These are phyloP conservation scores for Heimioporus sp. DNA, from an alignment of 768 basidiomycete species.

Conservation along the genomic window DNA sequence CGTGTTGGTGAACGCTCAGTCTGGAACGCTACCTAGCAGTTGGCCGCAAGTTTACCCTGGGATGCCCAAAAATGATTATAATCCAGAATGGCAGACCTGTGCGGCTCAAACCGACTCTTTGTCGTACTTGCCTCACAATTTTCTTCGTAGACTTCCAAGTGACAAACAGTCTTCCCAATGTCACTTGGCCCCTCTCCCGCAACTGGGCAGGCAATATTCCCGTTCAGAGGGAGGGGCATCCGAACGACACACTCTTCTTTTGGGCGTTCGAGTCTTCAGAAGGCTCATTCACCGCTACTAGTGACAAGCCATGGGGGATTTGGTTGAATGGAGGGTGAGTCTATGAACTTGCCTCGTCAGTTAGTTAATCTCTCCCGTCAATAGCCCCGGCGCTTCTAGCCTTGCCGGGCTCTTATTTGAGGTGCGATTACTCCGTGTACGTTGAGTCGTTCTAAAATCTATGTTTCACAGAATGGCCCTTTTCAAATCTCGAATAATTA, in stretches of 20 bases:
- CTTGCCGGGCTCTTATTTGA: conserved; percentile 63
- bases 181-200: conserved; percentile 52
- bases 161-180: conserved; percentile 52
- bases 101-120: conserved; percentile 17
- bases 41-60: conserved; percentile 44
- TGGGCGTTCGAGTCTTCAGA: conserved; percentile 55
- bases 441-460: background rate
- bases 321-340: conserved; percentile 73
- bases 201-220: conserved; percentile 65
- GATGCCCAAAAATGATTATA: conserved; percentile 44
- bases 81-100: conserved; percentile 64
- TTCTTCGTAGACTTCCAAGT: conserved; percentile 56
- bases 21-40: conserved; percentile 25
- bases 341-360: background rate
- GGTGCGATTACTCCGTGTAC: conserved; percentile 31
- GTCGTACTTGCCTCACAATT: background rate
- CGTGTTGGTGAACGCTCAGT: conserved; percentile 22
- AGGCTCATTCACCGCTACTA: conserved; percentile 51
- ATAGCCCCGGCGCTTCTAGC: conserved; percentile 68
- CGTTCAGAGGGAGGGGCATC: conserved; percentile 56
- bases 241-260: conserved; percentile 67
- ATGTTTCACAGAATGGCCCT: conserved; percentile 58
- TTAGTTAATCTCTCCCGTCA: background rate
- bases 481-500: conserved; percentile 55
- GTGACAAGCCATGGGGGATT: conserved; percentile 63